phyloP scores from a whole-genome alignment of 2,329 filamentous ascomycete genomes.

The Phialophora verrucosa region DNA sequence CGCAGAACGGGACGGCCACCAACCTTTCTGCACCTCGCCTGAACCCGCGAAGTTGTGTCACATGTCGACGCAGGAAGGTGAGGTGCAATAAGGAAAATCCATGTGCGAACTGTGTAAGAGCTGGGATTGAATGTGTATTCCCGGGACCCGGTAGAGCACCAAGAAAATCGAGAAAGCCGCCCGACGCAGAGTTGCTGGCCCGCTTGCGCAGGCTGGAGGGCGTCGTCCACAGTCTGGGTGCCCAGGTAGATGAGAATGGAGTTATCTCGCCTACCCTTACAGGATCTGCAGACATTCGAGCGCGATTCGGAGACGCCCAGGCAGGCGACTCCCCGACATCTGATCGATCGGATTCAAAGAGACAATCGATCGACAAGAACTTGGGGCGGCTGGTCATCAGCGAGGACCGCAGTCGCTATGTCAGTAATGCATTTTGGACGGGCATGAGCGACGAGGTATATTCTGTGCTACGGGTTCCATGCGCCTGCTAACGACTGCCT shows the following conservation, averaged over 20 bases:
- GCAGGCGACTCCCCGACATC: conserved; percentile 24
- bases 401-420: conserved; percentile 64
- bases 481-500: conserved; percentile 9
- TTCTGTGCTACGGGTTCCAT: not conserved
- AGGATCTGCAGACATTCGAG: conserved; percentile 27
- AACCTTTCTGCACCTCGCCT: conserved; percentile 33
- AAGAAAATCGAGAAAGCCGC: conserved; percentile 62
- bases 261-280: conserved; percentile 24
- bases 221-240: conserved; percentile 65
- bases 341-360: conserved; percentile 24
- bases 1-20: not conserved
- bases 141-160: conserved; percentile 66
- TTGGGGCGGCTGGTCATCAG: conserved; percentile 66
- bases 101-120: conserved; percentile 56
- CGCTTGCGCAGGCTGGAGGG: conserved; percentile 64
- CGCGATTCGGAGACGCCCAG: conserved; percentile 28
- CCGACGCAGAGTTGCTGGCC: conserved; percentile 65
- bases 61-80: conserved; percentile 55
- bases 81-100: conserved; percentile 56
- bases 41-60: conserved; percentile 53
- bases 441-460: conserved; percentile 64
- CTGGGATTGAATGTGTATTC: conserved; percentile 66
- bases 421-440: conserved; percentile 67
- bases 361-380: conserved; percentile 48
- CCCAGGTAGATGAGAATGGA: conserved; percentile 46